Conservation (phyloP, 1,284 basidiomycete genomes). For the Naganishia sp. region DNA sequence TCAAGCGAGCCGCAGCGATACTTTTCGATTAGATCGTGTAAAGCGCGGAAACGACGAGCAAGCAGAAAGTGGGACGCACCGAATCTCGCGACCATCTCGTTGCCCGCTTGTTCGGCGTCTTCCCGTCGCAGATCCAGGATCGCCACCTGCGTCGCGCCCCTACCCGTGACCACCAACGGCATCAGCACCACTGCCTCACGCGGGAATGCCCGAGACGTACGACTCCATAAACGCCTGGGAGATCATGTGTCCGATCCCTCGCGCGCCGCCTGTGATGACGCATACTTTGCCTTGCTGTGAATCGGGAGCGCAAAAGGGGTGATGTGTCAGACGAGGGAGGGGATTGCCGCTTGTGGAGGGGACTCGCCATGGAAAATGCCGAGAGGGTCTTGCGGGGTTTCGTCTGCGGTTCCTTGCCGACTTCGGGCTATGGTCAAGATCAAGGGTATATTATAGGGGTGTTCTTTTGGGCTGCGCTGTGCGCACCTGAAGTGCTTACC, state of each 20-base stretch:
- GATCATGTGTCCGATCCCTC: slow-evolving; percentile 85
- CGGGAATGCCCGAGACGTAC: slow-evolving; percentile 56
- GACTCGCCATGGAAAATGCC: slow-evolving; percentile 30
- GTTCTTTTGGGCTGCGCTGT: neutral
- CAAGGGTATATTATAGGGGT: neutral
- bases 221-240: slow-evolving; percentile 85
- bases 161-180: slow-evolving; percentile 42
- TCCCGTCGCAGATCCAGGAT: slow-evolving; percentile 79
- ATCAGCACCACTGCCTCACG: neutral
- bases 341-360: neutral
- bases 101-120: slow-evolving; percentile 71
- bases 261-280: slow-evolving; percentile 89
- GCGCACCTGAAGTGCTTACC: neutral
- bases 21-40: too few relatives aligned
- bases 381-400: slow-evolving; percentile 27
- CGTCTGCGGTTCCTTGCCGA: slow-evolving; percentile 26
- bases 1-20: slow-evolving; percentile 8
- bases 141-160: slow-evolving; percentile 77
- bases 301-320: neutral
- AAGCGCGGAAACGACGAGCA: too few relatives aligned
- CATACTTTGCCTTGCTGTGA: slow-evolving; percentile 65
- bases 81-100: slow-evolving; percentile 61
- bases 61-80: slow-evolving; percentile 3
- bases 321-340: too few relatives aligned
- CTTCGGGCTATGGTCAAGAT: slow-evolving; percentile 14